phyloP scores from a whole-genome alignment of 2,329 filamentous ascomycete genomes.

The Claviceps pazoutovae region DNA sequence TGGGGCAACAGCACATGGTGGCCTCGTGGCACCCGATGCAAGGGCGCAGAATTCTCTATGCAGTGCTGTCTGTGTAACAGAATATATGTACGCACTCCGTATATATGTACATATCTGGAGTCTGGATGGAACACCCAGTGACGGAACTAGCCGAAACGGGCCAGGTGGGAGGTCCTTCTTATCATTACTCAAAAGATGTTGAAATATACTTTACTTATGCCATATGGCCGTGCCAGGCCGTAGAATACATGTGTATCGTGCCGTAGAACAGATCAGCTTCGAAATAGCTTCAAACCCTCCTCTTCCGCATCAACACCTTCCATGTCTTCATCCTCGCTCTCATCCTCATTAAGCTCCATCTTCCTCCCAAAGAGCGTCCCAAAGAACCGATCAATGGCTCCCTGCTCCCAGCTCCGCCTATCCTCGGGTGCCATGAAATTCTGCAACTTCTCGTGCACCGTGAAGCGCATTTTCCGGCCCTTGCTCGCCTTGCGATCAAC shows the following conservation, averaged over 20 bases:
- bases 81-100: too few relatives aligned
- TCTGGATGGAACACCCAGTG: too few relatives aligned
- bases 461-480: slow-evolving; percentile 85
- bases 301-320: slow-evolving; percentile 39
- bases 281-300: slow-evolving; percentile 39
- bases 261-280: slow-evolving; percentile 12
- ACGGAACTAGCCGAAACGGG: too few relatives aligned
- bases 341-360: slow-evolving; percentile 44
- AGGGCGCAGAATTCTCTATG: too few relatives aligned
- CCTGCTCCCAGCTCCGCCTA: slow-evolving; percentile 62
- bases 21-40: too few relatives aligned
- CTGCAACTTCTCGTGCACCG: slow-evolving; percentile 90
- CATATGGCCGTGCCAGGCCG: too few relatives aligned
- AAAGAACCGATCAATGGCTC: slow-evolving; percentile 66
- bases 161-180: too few relatives aligned
- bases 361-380: slow-evolving; percentile 61
- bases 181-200: too few relatives aligned
- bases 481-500: slow-evolving; percentile 94
- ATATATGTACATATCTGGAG: too few relatives aligned
- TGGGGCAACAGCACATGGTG: too few relatives aligned
- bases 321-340: slow-evolving; percentile 34
- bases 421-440: slow-evolving; percentile 97
- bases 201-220: too few relatives aligned
- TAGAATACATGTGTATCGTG: not conserved
- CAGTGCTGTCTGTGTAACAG: too few relatives aligned